Evolutionary conservation across 768 basidiomycete species (phyloP).

Genomic region (Rhizopogon vinicolor): DNA sequence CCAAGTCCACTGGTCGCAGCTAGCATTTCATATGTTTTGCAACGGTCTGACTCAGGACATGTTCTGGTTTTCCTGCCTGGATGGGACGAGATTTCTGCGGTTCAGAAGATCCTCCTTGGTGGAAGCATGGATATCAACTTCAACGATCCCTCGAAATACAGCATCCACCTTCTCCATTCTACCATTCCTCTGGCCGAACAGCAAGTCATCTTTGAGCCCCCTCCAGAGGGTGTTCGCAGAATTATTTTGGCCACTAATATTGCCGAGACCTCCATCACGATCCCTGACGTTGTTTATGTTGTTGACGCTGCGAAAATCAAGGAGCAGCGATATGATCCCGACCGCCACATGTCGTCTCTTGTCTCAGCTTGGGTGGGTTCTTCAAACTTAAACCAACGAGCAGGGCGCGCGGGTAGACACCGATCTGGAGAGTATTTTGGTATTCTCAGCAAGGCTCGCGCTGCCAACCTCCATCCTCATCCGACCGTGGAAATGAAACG

Average conservation of each 20-base stretch:
- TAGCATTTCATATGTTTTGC: conserved; percentile 72
- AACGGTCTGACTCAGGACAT: conserved; percentile 74
- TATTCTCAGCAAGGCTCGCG: conserved; percentile 62
- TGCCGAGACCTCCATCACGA: conserved; percentile 92
- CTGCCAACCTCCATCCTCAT: conserved; percentile 61
- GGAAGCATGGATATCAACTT: conserved; percentile 57
- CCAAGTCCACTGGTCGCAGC: conserved; percentile 81
- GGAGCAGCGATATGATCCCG: conserved; percentile 85
- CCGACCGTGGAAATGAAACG: conserved; percentile 96
- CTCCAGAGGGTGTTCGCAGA: conserved; percentile 70
- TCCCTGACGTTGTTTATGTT: conserved; percentile 93
- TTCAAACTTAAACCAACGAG: conserved; percentile 88
- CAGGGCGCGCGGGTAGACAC: conserved; percentile 90
- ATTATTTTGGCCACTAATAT: conserved; percentile 94
- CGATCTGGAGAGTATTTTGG: conserved; percentile 89
- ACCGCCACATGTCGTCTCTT: conserved; percentile 82
- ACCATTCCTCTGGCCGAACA: conserved; percentile 86
- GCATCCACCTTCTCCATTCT: conserved; percentile 84
- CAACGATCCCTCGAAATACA: conserved; percentile 49
- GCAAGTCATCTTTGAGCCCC: conserved; percentile 83
- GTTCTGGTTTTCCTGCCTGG: conserved; percentile 91
- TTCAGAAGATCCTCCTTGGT: conserved; percentile 59
- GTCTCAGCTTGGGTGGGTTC: conserved; percentile 89
- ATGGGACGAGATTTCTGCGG: conserved; percentile 82
- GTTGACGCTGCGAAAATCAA: conserved; percentile 88